Conservation (phyloP, 139 green algal genomes). For the Auxenochlorella pyrenoidosa region DNA sequence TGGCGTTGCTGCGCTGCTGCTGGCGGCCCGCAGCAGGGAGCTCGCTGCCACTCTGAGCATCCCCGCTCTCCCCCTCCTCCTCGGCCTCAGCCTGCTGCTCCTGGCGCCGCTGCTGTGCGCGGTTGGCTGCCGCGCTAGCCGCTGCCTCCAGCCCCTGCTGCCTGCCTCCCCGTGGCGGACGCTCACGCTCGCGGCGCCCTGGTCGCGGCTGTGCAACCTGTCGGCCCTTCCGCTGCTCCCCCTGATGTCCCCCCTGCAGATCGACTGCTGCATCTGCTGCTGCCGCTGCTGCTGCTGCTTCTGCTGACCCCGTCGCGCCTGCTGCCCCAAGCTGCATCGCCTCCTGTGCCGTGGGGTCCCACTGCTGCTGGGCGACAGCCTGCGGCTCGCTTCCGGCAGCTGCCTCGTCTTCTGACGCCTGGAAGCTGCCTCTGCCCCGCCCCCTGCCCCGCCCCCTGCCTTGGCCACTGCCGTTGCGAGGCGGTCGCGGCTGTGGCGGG, state of each 20-base stretch:
- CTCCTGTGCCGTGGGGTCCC: background rate
- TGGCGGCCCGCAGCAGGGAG: too few relatives aligned
- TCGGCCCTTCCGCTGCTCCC: background rate
- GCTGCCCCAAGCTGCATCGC: background rate
- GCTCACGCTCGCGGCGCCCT: background rate
- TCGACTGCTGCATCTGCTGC: background rate
- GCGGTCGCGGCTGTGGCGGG: background rate
- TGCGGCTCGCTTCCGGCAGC: background rate
- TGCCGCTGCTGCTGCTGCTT: too few relatives aligned
- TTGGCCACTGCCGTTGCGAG: background rate
- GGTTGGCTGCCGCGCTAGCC: constrained; percentile 4
- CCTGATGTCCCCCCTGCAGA: background rate
- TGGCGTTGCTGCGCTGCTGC: too few relatives aligned
- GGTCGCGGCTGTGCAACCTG: background rate
- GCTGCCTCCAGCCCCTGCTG: constrained; percentile 18
- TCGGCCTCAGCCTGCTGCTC: background rate
- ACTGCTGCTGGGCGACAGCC: background rate
- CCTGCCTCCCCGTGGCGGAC: background rate
- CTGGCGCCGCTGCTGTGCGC: background rate
- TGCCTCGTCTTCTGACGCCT: background rate
- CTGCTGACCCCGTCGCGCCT: background rate
- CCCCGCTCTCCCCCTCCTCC: background rate
- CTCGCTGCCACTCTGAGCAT: constrained; percentile 14
- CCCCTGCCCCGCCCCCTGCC: background rate
- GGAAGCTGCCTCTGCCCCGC: background rate